Conservation (phyloP, 768 basidiomycete species). For the Russula compacta region DNA sequence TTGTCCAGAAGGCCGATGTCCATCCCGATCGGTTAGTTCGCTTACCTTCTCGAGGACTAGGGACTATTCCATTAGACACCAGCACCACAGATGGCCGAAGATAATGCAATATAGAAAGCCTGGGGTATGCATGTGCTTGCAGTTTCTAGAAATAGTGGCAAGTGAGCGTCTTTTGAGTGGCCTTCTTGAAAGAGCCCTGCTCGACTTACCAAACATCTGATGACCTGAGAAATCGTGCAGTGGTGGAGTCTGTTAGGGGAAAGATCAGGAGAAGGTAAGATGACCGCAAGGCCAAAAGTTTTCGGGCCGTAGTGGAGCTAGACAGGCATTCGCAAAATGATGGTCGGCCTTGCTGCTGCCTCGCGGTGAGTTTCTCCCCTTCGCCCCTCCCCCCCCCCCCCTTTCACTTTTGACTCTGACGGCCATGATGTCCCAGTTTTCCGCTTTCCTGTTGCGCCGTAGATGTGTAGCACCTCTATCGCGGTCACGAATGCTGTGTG, state of each 20-base stretch:
- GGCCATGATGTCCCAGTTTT: constrained; percentile 1
- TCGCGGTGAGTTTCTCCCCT: constrained; percentile 2
- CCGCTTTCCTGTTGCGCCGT: not conserved
- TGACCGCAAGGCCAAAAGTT: not conserved
- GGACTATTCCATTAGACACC: not conserved
- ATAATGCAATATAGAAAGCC: not conserved
- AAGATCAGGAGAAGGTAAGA: not conserved
- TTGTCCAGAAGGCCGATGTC: not conserved
- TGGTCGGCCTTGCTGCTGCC: constrained; percentile 4
- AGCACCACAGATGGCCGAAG: not conserved
- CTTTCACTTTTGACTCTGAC: not conserved
- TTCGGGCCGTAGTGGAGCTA: constrained; percentile 4
- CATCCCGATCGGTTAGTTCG: not conserved
- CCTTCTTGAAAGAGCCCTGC: not conserved
- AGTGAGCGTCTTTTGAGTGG: not conserved
- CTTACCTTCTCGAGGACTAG: not conserved
- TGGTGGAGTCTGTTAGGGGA: not conserved
- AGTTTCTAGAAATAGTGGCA: not conserved
- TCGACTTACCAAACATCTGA: not conserved
- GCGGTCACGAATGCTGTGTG: not conserved
- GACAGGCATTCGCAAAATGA: not conserved
- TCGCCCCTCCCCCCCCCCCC: not conserved
- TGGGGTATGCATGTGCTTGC: not conserved
- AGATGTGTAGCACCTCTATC: not conserved
- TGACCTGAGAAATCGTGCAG: not conserved